Conservation (phyloP, 2,329 filamentous ascomycete species). For the Pezicula rhizophila region DNA sequence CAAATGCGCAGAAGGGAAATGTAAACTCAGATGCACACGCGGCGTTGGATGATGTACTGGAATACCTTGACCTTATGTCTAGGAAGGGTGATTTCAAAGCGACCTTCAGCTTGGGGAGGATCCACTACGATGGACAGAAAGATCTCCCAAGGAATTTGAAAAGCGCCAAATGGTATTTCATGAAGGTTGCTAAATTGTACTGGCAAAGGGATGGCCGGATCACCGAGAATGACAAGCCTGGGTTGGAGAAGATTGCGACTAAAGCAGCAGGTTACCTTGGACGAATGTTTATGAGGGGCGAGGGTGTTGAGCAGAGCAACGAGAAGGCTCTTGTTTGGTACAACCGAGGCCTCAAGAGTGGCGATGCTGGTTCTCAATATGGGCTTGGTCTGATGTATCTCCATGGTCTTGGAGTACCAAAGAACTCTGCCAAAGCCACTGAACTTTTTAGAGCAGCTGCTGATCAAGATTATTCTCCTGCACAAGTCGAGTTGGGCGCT, state of each 20-base stretch:
- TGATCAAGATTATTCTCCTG: slow-evolving; percentile 60
- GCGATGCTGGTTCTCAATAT: slow-evolving; percentile 64
- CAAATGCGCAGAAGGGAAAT: slow-evolving; percentile 68
- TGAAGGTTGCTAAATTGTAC: slow-evolving; percentile 59
- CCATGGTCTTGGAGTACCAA: slow-evolving; percentile 57
- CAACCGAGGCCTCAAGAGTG: slow-evolving; percentile 54
- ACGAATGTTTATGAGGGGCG: slow-evolving; percentile 65
- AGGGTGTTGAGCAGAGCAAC: slow-evolving; percentile 62
- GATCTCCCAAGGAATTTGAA: slow-evolving; percentile 54
- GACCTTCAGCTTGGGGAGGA: slow-evolving; percentile 61
- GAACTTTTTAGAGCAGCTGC: slow-evolving; percentile 61
- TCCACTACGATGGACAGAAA: slow-evolving; percentile 64
- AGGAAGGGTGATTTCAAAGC: slow-evolving; percentile 67
- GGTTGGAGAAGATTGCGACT: slow-evolving; percentile 57
- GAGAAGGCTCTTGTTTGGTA: slow-evolving; percentile 63
- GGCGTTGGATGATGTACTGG: slow-evolving; percentile 86
- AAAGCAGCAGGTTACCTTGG: slow-evolving; percentile 68
- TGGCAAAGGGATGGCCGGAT: slow-evolving; percentile 62
- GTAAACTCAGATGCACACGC: slow-evolving; percentile 76
- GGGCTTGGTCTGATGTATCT: slow-evolving; percentile 66
- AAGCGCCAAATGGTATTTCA: slow-evolving; percentile 62
- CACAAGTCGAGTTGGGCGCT: slow-evolving; percentile 60
- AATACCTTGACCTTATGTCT: slow-evolving; percentile 75
- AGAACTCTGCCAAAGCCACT: slow-evolving; percentile 55
- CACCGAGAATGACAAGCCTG: slow-evolving; percentile 46